phyloP scores from a whole-genome alignment of 164 flowering plant species.

The Annona cherimola region DNA sequence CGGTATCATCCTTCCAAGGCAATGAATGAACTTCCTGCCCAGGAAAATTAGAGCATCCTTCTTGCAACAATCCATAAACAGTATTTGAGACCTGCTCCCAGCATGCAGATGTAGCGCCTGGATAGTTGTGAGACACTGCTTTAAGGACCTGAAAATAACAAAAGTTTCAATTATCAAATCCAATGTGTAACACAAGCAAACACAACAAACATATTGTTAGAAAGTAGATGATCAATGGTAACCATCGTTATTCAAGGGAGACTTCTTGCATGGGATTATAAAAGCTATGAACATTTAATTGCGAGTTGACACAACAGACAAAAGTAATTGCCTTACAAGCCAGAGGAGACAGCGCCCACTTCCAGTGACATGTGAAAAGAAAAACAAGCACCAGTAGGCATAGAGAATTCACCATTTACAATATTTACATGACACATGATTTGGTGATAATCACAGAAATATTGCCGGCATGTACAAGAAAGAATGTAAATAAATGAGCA shows the following conservation, averaged over 20 bases:
- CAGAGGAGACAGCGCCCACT: background rate
- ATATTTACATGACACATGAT: no score
- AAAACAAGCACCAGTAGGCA: no score
- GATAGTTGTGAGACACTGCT: conserved; percentile 82
- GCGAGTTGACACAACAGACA: background rate
- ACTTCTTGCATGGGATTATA: background rate
- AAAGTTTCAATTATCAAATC: background rate
- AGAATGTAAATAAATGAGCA: no score
- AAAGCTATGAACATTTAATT: background rate
- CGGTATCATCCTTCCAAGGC: conserved; percentile 36
- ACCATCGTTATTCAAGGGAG: background rate
- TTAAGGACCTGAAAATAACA: conserved; percentile 56
- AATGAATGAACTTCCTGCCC: conserved; percentile 24
- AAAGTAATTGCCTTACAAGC: background rate
- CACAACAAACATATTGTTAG: background rate
- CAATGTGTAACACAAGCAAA: background rate
- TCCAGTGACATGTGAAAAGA: no score
- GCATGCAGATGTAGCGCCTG: conserved; percentile 44
- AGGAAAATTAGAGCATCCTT: conserved; percentile 17
- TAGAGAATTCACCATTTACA: no score
- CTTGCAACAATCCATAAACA: conserved; percentile 34
- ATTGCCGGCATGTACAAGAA: no score
- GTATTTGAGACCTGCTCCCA: conserved; percentile 60
- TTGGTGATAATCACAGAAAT: no score
- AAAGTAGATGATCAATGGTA: background rate